Evolutionary conservation across 2,329 filamentous ascomycete species (phyloP).

Genomic region (Epichloe brachyelytri): DNA sequence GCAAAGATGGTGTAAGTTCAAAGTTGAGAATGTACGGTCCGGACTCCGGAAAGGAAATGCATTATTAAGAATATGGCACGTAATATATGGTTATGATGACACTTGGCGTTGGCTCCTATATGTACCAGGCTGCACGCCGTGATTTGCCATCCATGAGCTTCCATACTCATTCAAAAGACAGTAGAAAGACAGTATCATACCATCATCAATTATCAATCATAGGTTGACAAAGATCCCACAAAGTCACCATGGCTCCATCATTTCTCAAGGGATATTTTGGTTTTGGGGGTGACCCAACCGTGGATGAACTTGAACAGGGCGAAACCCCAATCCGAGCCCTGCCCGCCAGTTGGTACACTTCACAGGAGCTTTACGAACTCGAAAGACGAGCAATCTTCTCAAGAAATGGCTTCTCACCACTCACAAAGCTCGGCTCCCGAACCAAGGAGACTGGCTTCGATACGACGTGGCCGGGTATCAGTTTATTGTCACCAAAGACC

Average conservation of each 20-base stretch:
- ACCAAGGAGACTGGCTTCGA: slow-evolving; percentile 43
- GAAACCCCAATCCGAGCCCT: slow-evolving; percentile 23
- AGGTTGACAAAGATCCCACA: not conserved
- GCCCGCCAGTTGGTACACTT: slow-evolving; percentile 38
- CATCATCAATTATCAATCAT: not conserved
- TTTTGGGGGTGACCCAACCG: slow-evolving; percentile 14
- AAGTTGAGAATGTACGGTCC: not conserved
- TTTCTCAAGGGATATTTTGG: slow-evolving; percentile 26
- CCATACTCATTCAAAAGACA: not conserved
- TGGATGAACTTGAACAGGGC: slow-evolving; percentile 12
- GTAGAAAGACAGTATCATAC: not conserved
- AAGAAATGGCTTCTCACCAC: slow-evolving; percentile 43
- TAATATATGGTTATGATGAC: not conserved
- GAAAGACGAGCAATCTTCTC: slow-evolving; percentile 44
- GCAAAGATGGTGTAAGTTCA: not conserved
- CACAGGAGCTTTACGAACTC: slow-evolving; percentile 41
- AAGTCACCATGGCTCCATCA: slow-evolving; percentile 9
- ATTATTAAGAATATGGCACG: not conserved
- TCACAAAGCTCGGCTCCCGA: slow-evolving; percentile 34
- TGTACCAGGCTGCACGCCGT: not conserved
- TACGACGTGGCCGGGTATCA: slow-evolving; percentile 42
- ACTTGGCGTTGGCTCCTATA: not conserved
- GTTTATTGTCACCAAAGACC: slow-evolving; percentile 39
- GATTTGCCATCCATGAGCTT: not conserved
- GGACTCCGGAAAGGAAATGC: not conserved